These are phyloP conservation scores for Rosa lucieae DNA, from an alignment of 306 rosid genomes.

Conservation along the genomic window DNA sequence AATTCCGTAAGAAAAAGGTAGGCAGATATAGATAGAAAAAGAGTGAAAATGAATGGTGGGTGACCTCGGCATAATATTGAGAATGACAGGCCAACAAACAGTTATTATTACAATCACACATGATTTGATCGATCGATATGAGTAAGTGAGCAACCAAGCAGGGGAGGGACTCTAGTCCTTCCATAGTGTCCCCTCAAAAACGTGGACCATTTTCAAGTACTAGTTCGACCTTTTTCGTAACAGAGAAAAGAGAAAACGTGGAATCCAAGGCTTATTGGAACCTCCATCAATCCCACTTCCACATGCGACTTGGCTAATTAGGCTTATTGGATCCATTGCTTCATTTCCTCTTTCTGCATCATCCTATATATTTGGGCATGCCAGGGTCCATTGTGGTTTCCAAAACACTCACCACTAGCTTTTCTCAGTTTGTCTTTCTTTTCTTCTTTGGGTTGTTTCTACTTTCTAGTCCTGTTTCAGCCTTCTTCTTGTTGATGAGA, in stretches of 20 bases:
- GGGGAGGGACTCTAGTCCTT: neutral
- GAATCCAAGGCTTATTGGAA: neutral
- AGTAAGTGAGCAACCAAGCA: slow-evolving; percentile 12
- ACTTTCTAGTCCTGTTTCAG: slow-evolving; percentile 15
- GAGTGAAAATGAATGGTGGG: neutral
- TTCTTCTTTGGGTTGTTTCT: neutral
- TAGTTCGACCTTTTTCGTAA: neutral
- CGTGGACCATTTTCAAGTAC: neutral
- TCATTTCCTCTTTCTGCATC: neutral
- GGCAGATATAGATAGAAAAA: neutral
- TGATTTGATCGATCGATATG: neutral
- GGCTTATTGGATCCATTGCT: neutral
- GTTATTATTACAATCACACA: slow-evolving; percentile 56
- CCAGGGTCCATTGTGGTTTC: slow-evolving; percentile 19
- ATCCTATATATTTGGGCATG: slow-evolving; percentile 8
- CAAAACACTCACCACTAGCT: neutral
- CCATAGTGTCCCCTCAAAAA: neutral
- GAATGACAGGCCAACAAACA: slow-evolving; percentile 54
- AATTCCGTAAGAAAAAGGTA: neutral
- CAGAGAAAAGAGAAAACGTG: neutral
- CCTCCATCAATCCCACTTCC: slow-evolving; percentile 7
- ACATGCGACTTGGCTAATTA: neutral
- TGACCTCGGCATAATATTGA: slow-evolving; percentile 16
- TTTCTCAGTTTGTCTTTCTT: neutral
- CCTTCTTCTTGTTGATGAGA: slow-evolving; percentile 39